Evolutionary conservation across 345 rosid genomes (phyloP), one percentile per base, ranked within the genome.

Genomic region (Brassica juncea): DNA sequence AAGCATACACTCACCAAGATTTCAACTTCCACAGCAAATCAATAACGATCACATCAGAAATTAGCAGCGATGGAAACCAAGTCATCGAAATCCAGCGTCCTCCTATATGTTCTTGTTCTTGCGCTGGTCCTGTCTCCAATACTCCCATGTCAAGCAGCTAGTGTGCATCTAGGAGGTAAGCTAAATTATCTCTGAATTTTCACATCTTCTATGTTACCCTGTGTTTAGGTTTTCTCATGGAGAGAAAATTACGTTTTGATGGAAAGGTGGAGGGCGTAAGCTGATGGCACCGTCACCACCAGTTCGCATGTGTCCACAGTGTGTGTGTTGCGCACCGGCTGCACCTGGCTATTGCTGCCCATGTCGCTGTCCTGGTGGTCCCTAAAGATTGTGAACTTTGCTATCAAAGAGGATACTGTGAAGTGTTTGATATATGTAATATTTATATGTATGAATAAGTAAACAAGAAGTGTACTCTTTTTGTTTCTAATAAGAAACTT

Each of bases 291-390:
- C 82, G 4, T 27, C 82, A 73, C 82, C 82, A 61, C 79, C 79
- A 8, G 5, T 64, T 55, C 54, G 44, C 5, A 62, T 80, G 76
- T 80, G 83, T 80, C 76, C 83, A 64, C 79, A 74, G 63, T 80
- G 83, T 75, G 79, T 7, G 11, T 80, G 83, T 75, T 80, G 83
- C n/a, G 83, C 80, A 19, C 83, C 83, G 6, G 80, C 83, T 54
- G 4, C 76, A 27, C 79, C 76, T 0, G 80, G 72, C 34, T 69
- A 25, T 55, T 80, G 83, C 68, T 80, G 83, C 62, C 83, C 76
- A 6, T 80, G 83, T 57, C 72, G 76, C 8, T 80, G 83, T 44
- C 67, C 79, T 4, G 21, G 1, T 42, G 83, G 68, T 62, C 68
- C 76, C 4, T 74, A 59, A 74, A 31, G 70, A 44, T n/a, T 28